A percentile compares a stretch with the other conserved stretches of the same genome.
Conservation (phyloP, 2,329 filamentous ascomycete genomes). For the Aspergillus ibericus region DNA sequence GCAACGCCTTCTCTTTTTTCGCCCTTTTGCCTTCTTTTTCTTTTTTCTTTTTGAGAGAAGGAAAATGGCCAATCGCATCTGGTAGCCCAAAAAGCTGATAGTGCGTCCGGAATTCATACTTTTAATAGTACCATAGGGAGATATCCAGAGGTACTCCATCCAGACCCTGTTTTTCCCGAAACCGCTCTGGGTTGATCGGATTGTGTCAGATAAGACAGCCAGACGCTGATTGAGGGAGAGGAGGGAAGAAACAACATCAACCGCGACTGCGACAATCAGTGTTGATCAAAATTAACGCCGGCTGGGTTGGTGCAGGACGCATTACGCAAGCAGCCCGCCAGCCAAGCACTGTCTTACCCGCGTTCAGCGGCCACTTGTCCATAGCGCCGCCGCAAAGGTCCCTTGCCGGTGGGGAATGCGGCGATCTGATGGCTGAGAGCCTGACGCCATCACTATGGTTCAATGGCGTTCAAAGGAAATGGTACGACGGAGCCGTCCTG, state of each 20-base stretch:
- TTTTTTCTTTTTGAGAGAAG: not conserved
- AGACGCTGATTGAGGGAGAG: constrained; percentile 1
- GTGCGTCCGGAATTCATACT: too few species aligned
- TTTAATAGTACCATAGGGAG: too few species aligned
- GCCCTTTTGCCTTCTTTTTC: not conserved
- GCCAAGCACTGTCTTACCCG: constrained; percentile 32
- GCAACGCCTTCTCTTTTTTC: not conserved
- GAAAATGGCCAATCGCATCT: too few species aligned
- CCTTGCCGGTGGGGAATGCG: constrained; percentile 40
- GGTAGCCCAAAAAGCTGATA: too few species aligned
- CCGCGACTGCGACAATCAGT: constrained; percentile 16
- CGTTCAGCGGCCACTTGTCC: constrained; percentile 33
- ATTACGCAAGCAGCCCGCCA: constrained; percentile 40
- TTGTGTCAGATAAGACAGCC: constrained; percentile 13
- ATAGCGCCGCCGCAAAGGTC: constrained; percentile 32
- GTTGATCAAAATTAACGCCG: constrained; percentile 37
- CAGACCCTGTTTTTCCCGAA: not conserved
- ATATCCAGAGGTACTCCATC: too few species aligned
- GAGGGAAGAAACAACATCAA: not conserved
- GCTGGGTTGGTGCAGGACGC: constrained; percentile 21
- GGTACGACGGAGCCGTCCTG: constrained; percentile 6
- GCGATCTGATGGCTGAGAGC: constrained; percentile 33
- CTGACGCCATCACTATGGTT: constrained; percentile 29
- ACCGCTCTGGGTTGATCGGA: not conserved
- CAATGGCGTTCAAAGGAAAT: constrained; percentile 19